Conservation (phyloP, 352 stramenopile species). For the Globisporangium cystogenes region DNA sequence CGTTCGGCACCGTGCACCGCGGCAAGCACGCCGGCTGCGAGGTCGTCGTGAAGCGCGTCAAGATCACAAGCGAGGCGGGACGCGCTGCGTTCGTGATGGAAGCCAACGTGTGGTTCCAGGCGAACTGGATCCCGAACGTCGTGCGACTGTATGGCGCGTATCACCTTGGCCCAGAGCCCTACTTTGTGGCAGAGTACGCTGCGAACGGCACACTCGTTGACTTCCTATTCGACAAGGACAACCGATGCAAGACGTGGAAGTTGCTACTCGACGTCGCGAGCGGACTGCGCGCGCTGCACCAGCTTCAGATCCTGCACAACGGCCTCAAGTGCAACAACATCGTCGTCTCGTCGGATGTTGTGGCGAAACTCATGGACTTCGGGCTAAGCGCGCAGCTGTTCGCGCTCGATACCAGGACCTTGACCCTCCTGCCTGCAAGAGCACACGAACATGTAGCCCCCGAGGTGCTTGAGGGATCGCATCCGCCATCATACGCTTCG, state of each 20-base stretch:
- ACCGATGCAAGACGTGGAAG: neutral
- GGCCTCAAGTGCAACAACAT: conserved; percentile 1
- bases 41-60: neutral
- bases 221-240: neutral
- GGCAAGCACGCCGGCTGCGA: neutral
- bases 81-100: neutral
- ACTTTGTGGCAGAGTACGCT: neutral
- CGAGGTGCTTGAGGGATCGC: neutral
- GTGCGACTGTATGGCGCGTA: neutral
- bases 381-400: neutral
- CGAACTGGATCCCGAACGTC: neutral
- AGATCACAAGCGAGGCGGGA: neutral
- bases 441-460: neutral
- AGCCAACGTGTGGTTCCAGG: neutral
- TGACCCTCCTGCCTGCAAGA: neutral
- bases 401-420: neutral
- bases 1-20: neutral
- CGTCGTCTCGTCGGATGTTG: neutral
- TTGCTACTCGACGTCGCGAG: neutral
- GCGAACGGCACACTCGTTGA: neutral
- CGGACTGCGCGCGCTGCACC: neutral
- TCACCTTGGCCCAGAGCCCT: neutral
- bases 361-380: neutral
- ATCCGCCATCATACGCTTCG: neutral
- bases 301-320: neutral